A percentile compares a stretch with the other conserved stretches of the same genome.
phyloP scores from a whole-genome alignment of 2,329 filamentous ascomycete species.

The Colletotrichum falcatum region DNA sequence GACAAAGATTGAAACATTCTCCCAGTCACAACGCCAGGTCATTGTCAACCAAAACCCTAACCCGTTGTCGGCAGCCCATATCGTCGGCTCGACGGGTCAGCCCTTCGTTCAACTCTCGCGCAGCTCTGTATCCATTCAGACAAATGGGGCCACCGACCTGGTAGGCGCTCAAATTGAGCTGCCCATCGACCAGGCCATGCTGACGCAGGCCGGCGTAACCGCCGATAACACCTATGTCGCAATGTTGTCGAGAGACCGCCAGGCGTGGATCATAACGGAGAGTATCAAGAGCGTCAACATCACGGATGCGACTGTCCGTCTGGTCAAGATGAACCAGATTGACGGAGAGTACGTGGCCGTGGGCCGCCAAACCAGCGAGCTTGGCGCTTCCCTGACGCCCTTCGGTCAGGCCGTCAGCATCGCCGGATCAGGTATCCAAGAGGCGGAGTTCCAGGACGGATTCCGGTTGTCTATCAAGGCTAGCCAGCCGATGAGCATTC shows the following conservation, averaged over 20 bases:
- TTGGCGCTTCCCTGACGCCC: slow-evolving; percentile 40
- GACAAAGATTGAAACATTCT: slow-evolving; percentile 44
- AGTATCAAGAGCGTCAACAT: slow-evolving; percentile 43
- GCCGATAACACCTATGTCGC: slow-evolving; percentile 43
- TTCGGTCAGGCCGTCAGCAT: slow-evolving; percentile 43
- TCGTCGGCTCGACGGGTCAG: slow-evolving; percentile 44
- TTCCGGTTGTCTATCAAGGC: slow-evolving; percentile 44
- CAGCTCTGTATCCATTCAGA: slow-evolving; percentile 43
- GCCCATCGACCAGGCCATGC: slow-evolving; percentile 42
- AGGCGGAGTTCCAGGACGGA: slow-evolving; percentile 43
- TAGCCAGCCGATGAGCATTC: slow-evolving; percentile 43
- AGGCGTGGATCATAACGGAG: slow-evolving; percentile 44
- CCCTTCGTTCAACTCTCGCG: slow-evolving; percentile 44
- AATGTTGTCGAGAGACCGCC: slow-evolving; percentile 42
- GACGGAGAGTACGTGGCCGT: slow-evolving; percentile 44
- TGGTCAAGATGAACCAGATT: slow-evolving; percentile 43
- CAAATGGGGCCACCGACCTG: slow-evolving; percentile 42
- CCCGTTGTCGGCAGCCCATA: slow-evolving; percentile 42
- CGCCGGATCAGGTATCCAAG: slow-evolving; percentile 43
- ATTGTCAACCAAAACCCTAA: slow-evolving; percentile 44
- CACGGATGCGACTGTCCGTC: slow-evolving; percentile 43
- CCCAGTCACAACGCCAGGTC: slow-evolving; percentile 43
- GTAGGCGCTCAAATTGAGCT: slow-evolving; percentile 43
- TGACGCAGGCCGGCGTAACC: slow-evolving; percentile 41
- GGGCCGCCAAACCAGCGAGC: slow-evolving; percentile 42